Conservation (phyloP, 768 basidiomycete species). For the Dacryopinax spathularia region DNA sequence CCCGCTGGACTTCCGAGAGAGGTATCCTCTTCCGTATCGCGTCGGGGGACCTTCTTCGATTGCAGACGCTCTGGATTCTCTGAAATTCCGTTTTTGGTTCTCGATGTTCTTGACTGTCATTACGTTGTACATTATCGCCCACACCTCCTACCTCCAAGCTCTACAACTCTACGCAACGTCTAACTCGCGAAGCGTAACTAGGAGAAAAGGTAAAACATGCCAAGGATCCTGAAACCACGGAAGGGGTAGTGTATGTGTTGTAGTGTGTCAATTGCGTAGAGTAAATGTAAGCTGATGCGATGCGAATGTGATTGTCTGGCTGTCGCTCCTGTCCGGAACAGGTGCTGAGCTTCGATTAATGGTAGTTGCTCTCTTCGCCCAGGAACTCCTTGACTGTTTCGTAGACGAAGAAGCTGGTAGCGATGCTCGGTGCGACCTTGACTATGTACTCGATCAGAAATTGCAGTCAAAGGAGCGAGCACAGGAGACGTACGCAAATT, state of each 20-base stretch:
- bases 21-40: no score
- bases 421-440: constrained; percentile 82
- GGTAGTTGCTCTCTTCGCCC: background rate
- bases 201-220: background rate
- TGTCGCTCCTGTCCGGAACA: background rate
- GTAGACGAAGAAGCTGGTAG: constrained; percentile 30
- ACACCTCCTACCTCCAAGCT: background rate
- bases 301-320: no score
- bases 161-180: no score
- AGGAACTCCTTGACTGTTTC: constrained; percentile 8
- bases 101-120: background rate
- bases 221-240: background rate
- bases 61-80: no score
- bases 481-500: constrained; percentile 52
- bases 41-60: no score
- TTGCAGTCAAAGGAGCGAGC: constrained; percentile 3
- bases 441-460: constrained; percentile 31
- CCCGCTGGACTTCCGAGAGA: no score
- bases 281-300: background rate
- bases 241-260: background rate
- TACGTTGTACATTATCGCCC: background rate
- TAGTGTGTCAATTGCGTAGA: background rate
- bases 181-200: background rate
- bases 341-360: background rate
- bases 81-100: no score